Evolutionary conservation across 345 rosid species (phyloP).

Genomic region (Anacardium occidentale): DNA sequence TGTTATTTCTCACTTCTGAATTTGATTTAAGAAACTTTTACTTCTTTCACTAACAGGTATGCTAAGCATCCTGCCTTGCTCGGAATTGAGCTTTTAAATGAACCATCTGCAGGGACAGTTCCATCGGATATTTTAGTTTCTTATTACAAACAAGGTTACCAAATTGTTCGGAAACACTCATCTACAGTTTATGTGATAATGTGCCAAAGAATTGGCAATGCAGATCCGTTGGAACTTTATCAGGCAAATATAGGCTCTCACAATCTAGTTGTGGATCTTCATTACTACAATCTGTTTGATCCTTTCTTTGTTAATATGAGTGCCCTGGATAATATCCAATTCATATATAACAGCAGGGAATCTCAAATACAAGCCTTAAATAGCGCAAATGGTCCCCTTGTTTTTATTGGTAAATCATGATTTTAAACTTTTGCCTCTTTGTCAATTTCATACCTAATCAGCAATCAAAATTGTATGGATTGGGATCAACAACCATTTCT

Average conservation of each 20-base stretch:
- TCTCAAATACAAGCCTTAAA: slow-evolving; percentile 54
- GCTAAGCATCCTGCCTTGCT: slow-evolving; percentile 57
- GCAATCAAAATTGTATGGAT: neutral
- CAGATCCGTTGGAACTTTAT: slow-evolving; percentile 64
- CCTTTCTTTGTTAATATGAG: slow-evolving; percentile 53
- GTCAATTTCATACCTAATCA: neutral
- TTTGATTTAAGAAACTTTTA: neutral
- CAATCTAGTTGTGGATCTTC: slow-evolving; percentile 66
- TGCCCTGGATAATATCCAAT: slow-evolving; percentile 47
- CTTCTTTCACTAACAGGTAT: slow-evolving; percentile 42
- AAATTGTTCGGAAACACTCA: slow-evolving; percentile 54
- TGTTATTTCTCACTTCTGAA: neutral
- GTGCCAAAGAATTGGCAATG: slow-evolving; percentile 80
- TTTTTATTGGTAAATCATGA: slow-evolving; percentile 49
- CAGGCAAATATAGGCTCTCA: slow-evolving; percentile 57
- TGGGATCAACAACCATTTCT: too few species aligned
- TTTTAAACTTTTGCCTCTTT: neutral
- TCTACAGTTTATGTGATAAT: slow-evolving; percentile 54
- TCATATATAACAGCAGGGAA: slow-evolving; percentile 51
- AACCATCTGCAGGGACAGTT: slow-evolving; percentile 61
- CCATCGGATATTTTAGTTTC: slow-evolving; percentile 56
- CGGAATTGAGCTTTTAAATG: slow-evolving; percentile 71
- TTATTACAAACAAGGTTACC: slow-evolving; percentile 61
- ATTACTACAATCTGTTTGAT: slow-evolving; percentile 75
- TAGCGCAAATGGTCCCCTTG: slow-evolving; percentile 50